phyloP scores from a whole-genome alignment of 2,329 filamentous ascomycete species.

The Cercospora sp. region DNA sequence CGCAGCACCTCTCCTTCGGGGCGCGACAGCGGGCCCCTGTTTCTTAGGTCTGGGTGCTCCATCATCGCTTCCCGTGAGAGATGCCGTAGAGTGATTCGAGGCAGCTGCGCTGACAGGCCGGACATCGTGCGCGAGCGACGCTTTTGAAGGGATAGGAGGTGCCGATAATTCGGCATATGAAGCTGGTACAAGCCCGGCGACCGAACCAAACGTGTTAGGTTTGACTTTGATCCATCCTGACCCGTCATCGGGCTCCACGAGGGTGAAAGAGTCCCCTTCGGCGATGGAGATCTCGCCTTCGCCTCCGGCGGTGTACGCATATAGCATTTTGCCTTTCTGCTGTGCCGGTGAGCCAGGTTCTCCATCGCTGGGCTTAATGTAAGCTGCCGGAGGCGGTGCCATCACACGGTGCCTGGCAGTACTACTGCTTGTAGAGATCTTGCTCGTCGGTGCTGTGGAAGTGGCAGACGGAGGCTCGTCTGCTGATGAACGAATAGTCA shows the following conservation, averaged over 20 bases:
- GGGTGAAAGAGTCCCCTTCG: conserved; percentile 74
- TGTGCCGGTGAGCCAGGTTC: conserved; percentile 49
- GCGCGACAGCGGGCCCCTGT: conserved; percentile 88
- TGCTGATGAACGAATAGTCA: conserved; percentile 53
- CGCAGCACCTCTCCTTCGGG: conserved; percentile 59
- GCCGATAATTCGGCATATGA: conserved; percentile 71
- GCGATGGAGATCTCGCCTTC: conserved; percentile 78
- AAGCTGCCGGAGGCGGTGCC: conserved; percentile 82
- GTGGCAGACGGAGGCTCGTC: conserved; percentile 26
- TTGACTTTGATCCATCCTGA: conserved; percentile 89
- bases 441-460: conserved; percentile 17
- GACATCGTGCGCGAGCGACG: neutral
- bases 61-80: conserved; percentile 57
- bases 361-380: conserved; percentile 64
- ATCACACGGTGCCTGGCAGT: conserved; percentile 68
- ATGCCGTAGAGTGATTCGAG: conserved; percentile 60
- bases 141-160: conserved; percentile 22
- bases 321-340: conserved; percentile 84
- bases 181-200: conserved; percentile 83
- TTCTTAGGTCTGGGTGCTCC: conserved; percentile 61
- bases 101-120: conserved; percentile 57
- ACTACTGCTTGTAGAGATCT: conserved; percentile 27
- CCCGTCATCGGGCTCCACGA: conserved; percentile 88
- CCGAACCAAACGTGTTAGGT: conserved; percentile 52
- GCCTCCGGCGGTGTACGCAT: conserved; percentile 76